A percentile compares a stretch with the other conserved stretches of the same genome.
These are phyloP conservation scores for Suillus tomentosus DNA, from an alignment of 768 basidiomycete species.

Conservation along the genomic window DNA sequence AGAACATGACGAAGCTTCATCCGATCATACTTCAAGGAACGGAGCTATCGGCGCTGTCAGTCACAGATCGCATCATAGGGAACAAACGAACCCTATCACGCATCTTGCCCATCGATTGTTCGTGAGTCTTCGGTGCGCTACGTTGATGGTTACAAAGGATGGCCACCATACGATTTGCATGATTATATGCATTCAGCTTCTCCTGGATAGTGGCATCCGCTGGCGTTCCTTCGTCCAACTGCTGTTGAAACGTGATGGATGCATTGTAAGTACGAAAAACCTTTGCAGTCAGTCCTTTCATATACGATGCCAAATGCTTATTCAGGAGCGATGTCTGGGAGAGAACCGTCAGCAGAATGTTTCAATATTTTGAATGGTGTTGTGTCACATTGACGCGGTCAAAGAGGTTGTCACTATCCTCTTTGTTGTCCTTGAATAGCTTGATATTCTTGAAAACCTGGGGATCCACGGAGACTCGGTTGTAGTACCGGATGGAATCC, in stretches of 20 bases:
- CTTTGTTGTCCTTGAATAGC: slow-evolving; percentile 94
- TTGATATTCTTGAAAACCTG: slow-evolving; percentile 99
- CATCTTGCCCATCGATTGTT: slow-evolving; percentile 94
- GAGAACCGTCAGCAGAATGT: not conserved
- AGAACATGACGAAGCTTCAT: slow-evolving; percentile 94
- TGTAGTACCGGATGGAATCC: slow-evolving; percentile 97
- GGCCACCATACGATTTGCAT: slow-evolving; percentile 95
- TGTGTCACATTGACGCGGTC: slow-evolving; percentile 83
- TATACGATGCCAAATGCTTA: slow-evolving; percentile 89
- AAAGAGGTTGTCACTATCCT: slow-evolving; percentile 85
- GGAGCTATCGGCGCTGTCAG: slow-evolving; percentile 55
- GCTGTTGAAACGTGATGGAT: slow-evolving; percentile 91
- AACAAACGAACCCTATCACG: slow-evolving; percentile 70
- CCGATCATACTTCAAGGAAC: slow-evolving; percentile 90
- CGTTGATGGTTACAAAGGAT: slow-evolving; percentile 99
- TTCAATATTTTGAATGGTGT: slow-evolving; percentile 7
- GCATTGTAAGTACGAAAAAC: slow-evolving; percentile 99
- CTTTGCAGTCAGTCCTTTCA: slow-evolving; percentile 98
- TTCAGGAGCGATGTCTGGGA: slow-evolving; percentile 79
- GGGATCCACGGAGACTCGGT: slow-evolving; percentile 82
- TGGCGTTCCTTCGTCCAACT: slow-evolving; percentile 76
- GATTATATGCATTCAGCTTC: slow-evolving; percentile 96
- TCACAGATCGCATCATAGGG: not conserved
- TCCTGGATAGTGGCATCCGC: slow-evolving; percentile 82
- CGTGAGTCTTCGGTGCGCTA: slow-evolving; percentile 89